Evolutionary conservation across 2,329 filamentous ascomycete genomes (phyloP), one percentile per base, ranked within the genome.

Genomic region (Hymenoscyphus repandus): DNA sequence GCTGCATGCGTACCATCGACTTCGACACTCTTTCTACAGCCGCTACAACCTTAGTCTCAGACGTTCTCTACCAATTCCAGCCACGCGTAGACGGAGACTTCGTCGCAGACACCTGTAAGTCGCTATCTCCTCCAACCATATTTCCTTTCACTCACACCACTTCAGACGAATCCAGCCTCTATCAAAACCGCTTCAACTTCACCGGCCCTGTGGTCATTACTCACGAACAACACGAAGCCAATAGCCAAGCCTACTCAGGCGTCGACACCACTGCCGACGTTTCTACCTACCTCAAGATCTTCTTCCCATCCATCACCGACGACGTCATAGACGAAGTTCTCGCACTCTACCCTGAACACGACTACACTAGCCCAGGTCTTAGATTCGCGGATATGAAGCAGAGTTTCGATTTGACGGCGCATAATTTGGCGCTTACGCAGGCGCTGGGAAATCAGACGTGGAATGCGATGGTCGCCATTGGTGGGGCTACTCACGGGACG

Each of bases 301-400:
- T 66, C 61, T 69, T 69, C 58, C 65, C 66, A 2, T 56, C 59
- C 39, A 67, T 70, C 46, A 66, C 61, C 7, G 66, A 69, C 34
- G 58, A 62, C 48, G 58, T 65, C 31, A 48, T 68, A 15, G 54
- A 63, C n/a, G 55, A 67, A 47, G 42, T 64, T 17, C 51, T 68
- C 36, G 58, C 56, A 6, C 54, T 68, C 1, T 70, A 66, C 49
- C 65, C 64, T 1, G 66, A 65, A 43, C 51, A 58, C 22, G 62
- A 67, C 51, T 70, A 70, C 49, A 49, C 61, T 11, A 66, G 62
- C 50, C 65, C 65, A 13, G 66, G 66, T 22, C 60, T 69, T 5
- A 61, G 66, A 27, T 68, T 69, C 40, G 50, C 64, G 6, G 67
- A 70, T 45, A 69, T 69, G 56, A 64, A 67, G 52, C 66, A 69